These are phyloP conservation scores for Microsporum canis DNA, from an alignment of 2,329 filamentous ascomycete species.

Conservation along the genomic window DNA sequence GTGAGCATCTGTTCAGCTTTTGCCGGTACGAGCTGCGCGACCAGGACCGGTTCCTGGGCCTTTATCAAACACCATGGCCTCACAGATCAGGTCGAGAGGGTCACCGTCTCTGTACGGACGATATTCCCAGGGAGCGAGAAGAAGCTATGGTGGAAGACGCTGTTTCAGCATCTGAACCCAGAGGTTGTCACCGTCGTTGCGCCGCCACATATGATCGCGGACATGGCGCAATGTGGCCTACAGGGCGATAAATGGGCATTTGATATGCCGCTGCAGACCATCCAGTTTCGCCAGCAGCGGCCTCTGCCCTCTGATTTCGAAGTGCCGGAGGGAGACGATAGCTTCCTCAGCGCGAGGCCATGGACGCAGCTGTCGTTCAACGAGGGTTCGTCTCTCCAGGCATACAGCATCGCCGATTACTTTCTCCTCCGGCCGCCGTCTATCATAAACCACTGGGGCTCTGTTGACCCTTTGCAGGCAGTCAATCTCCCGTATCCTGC, in stretches of 20 bases:
- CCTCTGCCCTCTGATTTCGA: neutral
- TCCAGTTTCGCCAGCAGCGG: constrained; percentile 33
- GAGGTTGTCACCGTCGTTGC: constrained; percentile 47
- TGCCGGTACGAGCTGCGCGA: constrained; percentile 31
- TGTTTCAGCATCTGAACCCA: constrained; percentile 47
- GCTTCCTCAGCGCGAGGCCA: constrained; percentile 47
- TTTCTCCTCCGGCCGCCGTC: constrained; percentile 54
- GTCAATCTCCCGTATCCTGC: constrained; percentile 26
- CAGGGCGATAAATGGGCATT: constrained; percentile 54
- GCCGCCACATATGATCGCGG: constrained; percentile 51
- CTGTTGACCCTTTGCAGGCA: constrained; percentile 17
- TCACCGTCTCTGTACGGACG: constrained; percentile 37
- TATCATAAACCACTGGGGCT: constrained; percentile 41
- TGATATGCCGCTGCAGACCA: constrained; percentile 50
- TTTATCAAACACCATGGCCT: constrained; percentile 30
- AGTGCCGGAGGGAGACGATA: constrained; percentile 15
- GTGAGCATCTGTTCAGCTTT: constrained; percentile 50
- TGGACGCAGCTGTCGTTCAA: constrained; percentile 60
- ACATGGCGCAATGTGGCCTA: constrained; percentile 47
- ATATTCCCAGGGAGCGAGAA: constrained; percentile 29
- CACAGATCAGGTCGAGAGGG: constrained; percentile 33
- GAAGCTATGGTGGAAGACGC: constrained; percentile 42
- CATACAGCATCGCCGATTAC: constrained; percentile 61
- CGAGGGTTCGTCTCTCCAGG: constrained; percentile 62
- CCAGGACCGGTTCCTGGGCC: constrained; percentile 24